phyloP scores from a whole-genome alignment of 129 eudicot genomes.

The Saussurea involucrata region DNA sequence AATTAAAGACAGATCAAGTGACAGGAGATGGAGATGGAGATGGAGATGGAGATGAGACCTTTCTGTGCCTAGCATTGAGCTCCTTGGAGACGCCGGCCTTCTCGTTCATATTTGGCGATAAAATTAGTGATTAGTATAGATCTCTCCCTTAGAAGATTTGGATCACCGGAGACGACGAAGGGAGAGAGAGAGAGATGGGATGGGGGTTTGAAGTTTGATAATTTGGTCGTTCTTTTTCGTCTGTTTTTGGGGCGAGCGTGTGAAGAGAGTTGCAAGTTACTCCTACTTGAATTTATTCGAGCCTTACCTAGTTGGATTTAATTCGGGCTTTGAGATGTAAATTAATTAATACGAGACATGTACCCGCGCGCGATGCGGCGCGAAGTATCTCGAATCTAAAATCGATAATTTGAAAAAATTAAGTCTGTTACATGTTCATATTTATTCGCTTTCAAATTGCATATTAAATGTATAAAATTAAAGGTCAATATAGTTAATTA shows the following conservation, averaged over 20 bases:
- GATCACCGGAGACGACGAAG: conserved; percentile 20
- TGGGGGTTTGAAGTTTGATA: background rate
- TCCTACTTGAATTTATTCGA: too few relatives aligned
- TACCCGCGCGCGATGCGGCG: too few relatives aligned
- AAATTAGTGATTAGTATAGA: conserved; percentile 11
- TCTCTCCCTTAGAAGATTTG: conserved; percentile 15
- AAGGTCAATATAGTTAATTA: too few relatives aligned
- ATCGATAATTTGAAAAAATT: too few relatives aligned
- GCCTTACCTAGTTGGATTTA: too few relatives aligned
- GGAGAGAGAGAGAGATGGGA: background rate
- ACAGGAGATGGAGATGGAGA: background rate
- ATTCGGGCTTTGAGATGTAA: too few relatives aligned
- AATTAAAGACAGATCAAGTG: background rate
- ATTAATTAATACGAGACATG: too few relatives aligned
- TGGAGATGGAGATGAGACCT: conserved; percentile 32
- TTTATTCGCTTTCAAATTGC: too few relatives aligned
- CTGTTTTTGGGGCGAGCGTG: conserved; percentile 18
- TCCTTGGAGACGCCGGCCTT: conserved; percentile 77
- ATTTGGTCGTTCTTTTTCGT: background rate
- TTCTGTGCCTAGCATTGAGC: conserved; percentile 72
- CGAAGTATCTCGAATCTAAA: too few relatives aligned
- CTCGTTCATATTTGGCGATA: conserved; percentile 53
- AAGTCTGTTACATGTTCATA: too few relatives aligned
- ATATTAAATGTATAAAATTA: too few relatives aligned
- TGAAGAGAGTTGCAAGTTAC: conserved; percentile 27